phyloP scores from a whole-genome alignment of 768 basidiomycete species.

The Chalciporus pseudorubinellus region DNA sequence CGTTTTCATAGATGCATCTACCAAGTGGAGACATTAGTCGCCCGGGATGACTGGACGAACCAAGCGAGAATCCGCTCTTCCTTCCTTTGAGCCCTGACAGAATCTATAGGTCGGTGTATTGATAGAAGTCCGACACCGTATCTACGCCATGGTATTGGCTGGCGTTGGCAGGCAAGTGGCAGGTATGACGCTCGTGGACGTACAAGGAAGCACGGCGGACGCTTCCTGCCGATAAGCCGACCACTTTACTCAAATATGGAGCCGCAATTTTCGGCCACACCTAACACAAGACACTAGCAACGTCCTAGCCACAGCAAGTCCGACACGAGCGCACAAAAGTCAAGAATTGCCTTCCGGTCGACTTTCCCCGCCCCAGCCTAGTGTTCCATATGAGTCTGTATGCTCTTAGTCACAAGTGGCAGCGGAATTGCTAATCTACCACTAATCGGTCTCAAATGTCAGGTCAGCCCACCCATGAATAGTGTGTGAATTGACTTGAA shows the following conservation, averaged over 20 bases:
- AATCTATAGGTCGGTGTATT: background rate
- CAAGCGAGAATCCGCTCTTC: background rate
- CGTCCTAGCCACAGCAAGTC: background rate
- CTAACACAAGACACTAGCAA: background rate
- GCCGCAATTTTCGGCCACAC: background rate
- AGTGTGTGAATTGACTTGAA: background rate
- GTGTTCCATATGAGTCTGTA: background rate
- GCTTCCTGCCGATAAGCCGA: background rate
- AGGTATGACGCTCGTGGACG: background rate
- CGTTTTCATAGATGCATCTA: background rate
- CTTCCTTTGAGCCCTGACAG: background rate
- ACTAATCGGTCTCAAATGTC: background rate
- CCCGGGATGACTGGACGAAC: background rate
- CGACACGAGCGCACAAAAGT: background rate
- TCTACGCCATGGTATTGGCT: background rate
- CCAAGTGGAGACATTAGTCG: background rate
- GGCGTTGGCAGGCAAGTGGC: background rate
- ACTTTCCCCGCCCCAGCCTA: background rate
- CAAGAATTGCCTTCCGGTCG: background rate
- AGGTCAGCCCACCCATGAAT: background rate
- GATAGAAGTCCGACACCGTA: background rate
- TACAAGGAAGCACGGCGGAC: background rate
- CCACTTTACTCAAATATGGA: background rate
- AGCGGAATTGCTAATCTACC: background rate
- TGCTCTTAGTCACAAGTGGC: conserved; percentile 4